A percentile compares a stretch with the other conserved stretches of the same genome.
Conservation (phyloP, 2,329 filamentous ascomycete species). For the Arachnomyces sp. region DNA sequence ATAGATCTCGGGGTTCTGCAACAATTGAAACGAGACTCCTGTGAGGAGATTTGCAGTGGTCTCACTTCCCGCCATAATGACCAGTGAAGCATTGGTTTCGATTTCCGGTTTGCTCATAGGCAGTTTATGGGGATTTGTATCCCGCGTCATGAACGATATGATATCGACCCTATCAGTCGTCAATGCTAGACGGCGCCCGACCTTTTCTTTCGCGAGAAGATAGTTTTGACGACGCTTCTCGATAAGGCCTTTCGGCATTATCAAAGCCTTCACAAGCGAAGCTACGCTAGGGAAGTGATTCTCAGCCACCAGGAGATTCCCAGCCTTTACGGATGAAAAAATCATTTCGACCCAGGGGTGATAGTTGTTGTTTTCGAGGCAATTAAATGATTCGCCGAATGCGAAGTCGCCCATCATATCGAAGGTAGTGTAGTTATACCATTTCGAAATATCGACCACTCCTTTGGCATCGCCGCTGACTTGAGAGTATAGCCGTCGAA, state of each 20-base stretch:
- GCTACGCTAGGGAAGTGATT: slow-evolving; percentile 3
- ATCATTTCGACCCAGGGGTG: slow-evolving; percentile 21
- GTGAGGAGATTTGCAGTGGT: too few relatives aligned
- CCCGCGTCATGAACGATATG: background rate
- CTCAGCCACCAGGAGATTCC: slow-evolving; percentile 1
- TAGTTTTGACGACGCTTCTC: too few relatives aligned
- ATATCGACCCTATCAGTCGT: background rate
- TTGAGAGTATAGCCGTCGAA: background rate
- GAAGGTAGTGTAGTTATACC: slow-evolving; percentile 27
- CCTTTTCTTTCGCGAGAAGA: background rate
- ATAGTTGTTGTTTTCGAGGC: slow-evolving; percentile 18
- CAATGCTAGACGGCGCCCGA: slow-evolving; percentile 3
- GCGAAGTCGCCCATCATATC: slow-evolving; percentile 26
- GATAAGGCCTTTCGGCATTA: too few relatives aligned
- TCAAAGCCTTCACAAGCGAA: too few relatives aligned
- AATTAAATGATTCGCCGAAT: slow-evolving; percentile 25
- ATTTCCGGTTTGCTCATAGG: too few relatives aligned
- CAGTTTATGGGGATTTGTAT: slow-evolving; percentile 7
- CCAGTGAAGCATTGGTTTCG: slow-evolving; percentile 13
- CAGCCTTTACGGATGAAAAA: slow-evolving; percentile 12
- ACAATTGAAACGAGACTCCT: slow-evolving; percentile 10
- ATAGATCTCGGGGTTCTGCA: slow-evolving; percentile 8
- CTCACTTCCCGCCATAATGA: slow-evolving; percentile 17
- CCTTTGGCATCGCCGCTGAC: too few relatives aligned
- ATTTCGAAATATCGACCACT: slow-evolving; percentile 18